Evolutionary conservation across 2,329 filamentous ascomycete species (phyloP), one percentile per base, ranked within the genome.

Genomic region (Aspergillus quadrilineatus): DNA sequence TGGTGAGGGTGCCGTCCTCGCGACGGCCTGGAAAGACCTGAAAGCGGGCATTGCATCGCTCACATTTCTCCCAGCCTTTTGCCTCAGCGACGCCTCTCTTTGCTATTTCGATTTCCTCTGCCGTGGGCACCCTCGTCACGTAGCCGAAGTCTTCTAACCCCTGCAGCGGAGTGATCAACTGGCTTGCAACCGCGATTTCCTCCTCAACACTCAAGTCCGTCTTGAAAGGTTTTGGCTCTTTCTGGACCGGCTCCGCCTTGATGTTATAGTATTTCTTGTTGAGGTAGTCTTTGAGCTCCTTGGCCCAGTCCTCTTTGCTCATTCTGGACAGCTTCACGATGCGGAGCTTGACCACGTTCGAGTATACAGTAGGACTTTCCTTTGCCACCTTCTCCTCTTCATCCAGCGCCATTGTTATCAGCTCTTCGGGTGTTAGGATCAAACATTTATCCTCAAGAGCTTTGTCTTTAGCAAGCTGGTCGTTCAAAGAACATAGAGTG

Each of bases 21-120:
- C 92, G 84, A 42, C 93, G 86, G 3, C 92, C 90, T 0, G 92
- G 91, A 62, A 96, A 97, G 3, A 96, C 90, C 67, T 96, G 90
- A 67, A 99, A 99, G 22, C 93, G 86, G 34, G 86, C 85, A 42
- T 81, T 81, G 73, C 94, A 99, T 17, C 94, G 87, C 67, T 96
- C 92, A 67, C 94, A 99, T 49, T 85, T 82, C 75, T 99, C 94
- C 81, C 88, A 96, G 47, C 90, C 90, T 51, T 85, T 82, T 10
- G 88, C 84, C 6, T 85, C 80, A 47, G 84, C 78, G 0, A 90
- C 80, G 0, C 86, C 90, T 43, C 82, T 80, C 34, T 79, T 83
- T 0, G 90, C 88, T 50, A 82, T 80, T 50, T 82, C 77, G 15
- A 97, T 83, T 15, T 90, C 88, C 6, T 82, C 80, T 1, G 82